Percentiles rank a stretch among this genome's conserved stretches.
These are phyloP conservation scores for Solanum commersonii DNA, from an alignment of 257 asterid genomes.

Conservation along the genomic window DNA sequence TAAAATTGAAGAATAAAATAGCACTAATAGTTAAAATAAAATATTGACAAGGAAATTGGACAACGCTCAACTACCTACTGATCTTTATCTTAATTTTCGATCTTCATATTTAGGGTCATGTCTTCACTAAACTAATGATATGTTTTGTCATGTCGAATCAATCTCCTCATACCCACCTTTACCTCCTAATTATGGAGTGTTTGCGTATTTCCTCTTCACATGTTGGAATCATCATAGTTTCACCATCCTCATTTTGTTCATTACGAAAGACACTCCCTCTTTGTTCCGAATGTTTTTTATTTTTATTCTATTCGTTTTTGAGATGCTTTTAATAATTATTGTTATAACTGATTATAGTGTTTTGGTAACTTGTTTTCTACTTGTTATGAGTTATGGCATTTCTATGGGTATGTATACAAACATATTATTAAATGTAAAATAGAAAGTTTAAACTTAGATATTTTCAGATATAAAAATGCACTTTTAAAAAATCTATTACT, in stretches of 20 bases:
- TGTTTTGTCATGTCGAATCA: neutral
- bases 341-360: neutral
- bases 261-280: neutral
- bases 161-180: neutral
- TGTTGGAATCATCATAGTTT: neutral
- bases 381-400: neutral
- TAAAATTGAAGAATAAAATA: no score
- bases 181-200: neutral
- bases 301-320: fast-evolving
- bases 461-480: neutral
- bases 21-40: neutral
- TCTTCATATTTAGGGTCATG: neutral
- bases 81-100: neutral
- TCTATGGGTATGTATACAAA: neutral
- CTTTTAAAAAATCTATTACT: neutral
- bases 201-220: neutral
- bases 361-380: neutral
- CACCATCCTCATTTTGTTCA: neutral
- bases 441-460: neutral
- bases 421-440: neutral
- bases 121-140: neutral
- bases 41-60: no score
- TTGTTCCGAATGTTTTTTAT: neutral
- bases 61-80: neutral
- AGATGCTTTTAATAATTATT: neutral